Conservation (phyloP, 176 grass and related monocot genomes). For the Carex cristatella region DNA sequence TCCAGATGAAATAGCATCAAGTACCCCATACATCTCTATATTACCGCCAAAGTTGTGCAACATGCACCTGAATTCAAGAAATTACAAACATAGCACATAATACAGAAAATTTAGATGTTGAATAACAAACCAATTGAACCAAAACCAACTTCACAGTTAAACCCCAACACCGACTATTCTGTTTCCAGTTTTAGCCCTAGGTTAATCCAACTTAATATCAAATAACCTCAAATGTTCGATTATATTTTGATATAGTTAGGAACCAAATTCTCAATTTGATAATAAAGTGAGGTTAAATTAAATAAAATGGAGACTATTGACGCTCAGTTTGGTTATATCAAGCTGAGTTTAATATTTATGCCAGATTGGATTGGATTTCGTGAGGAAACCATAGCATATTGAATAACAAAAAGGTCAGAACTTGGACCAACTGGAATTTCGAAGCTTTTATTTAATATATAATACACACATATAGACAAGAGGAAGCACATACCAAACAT, state of each 20-base stretch:
- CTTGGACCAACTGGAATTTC: background rate
- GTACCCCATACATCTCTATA: constrained; percentile 95
- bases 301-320: background rate
- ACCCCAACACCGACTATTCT: background rate
- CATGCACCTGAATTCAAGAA: constrained; percentile 76
- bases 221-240: background rate
- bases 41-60: constrained; percentile 98
- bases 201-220: background rate
- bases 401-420: background rate
- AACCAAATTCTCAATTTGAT: background rate
- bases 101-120: background rate
- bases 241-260: background rate
- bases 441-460: too few species aligned
- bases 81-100: background rate
- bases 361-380: background rate
- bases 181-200: background rate
- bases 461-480: constrained; percentile 3
- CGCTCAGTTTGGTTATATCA: background rate
- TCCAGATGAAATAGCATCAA: constrained; percentile 78
- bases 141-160: background rate
- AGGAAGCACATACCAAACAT: constrained; percentile 52
- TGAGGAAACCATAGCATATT: background rate
- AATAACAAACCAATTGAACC: background rate
- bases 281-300: background rate
- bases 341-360: background rate